These are phyloP conservation scores for Malania oleifera DNA, from an alignment of 164 flowering plant species.

Conservation along the genomic window DNA sequence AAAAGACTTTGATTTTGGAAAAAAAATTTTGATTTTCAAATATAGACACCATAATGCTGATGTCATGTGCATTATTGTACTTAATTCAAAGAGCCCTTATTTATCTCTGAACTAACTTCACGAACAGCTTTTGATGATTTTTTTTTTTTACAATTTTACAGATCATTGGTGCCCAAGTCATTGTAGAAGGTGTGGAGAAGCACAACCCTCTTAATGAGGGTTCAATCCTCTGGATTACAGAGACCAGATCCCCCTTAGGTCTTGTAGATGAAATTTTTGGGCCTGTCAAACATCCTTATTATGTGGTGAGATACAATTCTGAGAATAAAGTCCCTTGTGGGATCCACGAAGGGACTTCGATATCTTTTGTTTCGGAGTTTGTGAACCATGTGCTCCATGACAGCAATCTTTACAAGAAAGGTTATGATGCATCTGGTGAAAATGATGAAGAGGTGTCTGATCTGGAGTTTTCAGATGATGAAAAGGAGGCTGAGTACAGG, in stretches of 20 bases:
- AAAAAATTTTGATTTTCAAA: neutral
- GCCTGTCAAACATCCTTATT: slow-evolving; percentile 88
- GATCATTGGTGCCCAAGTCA: slow-evolving; percentile 68
- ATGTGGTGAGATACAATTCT: slow-evolving; percentile 78
- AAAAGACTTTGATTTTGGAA: neutral
- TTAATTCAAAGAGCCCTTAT: neutral
- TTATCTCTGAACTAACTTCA: too few relatives aligned
- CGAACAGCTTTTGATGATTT: slow-evolving; percentile 5
- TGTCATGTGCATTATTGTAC: neutral
- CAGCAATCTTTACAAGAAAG: slow-evolving; percentile 66
- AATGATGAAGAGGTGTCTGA: slow-evolving; percentile 82
- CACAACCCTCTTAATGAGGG: slow-evolving; percentile 91
- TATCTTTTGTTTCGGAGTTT: slow-evolving; percentile 84
- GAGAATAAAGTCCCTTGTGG: slow-evolving; percentile 72
- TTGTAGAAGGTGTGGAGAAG: slow-evolving; percentile 87
- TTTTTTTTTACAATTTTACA: slow-evolving; percentile 22
- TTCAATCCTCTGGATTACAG: slow-evolving; percentile 90
- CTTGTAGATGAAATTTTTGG: slow-evolving; percentile 88
- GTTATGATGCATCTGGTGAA: slow-evolving; percentile 91
- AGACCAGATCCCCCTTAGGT: slow-evolving; percentile 64
- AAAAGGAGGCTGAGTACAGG: slow-evolving; percentile 87
- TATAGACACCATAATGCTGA: neutral
- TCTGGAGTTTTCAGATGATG: slow-evolving; percentile 97
- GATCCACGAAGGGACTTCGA: slow-evolving; percentile 45
- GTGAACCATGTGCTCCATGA: slow-evolving; percentile 69